Evolutionary conservation across 305 asterid species (phyloP).

Genomic region (Solanum chacoense): DNA sequence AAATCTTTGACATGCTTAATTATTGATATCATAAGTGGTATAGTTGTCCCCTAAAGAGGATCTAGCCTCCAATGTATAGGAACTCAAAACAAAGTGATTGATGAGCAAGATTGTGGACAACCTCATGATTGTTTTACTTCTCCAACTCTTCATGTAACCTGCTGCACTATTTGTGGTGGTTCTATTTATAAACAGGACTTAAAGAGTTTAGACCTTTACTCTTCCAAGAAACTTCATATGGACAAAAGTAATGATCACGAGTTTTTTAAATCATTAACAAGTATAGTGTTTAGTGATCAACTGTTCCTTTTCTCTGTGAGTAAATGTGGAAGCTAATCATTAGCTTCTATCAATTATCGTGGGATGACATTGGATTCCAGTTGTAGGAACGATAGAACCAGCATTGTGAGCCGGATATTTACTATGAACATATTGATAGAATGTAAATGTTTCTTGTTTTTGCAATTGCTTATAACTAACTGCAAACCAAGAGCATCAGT

Average conservation of each 20-base stretch:
- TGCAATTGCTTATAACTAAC: neutral
- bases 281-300: neutral
- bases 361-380: neutral
- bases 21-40: neutral
- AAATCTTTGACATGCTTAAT: neutral
- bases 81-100: neutral
- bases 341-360: neutral
- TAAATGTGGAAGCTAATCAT: neutral
- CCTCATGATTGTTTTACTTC: neutral
- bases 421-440: neutral
- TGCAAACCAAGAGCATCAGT: neutral
- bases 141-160: neutral
- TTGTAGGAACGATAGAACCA: neutral
- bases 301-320: neutral
- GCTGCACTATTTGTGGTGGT: neutral
- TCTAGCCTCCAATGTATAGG: neutral
- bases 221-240: neutral
- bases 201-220: neutral
- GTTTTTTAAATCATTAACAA: neutral
- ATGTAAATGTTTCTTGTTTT: neutral
- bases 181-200: neutral
- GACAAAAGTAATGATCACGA: neutral
- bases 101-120: neutral
- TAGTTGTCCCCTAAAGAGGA: neutral
- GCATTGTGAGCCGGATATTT: neutral